Evolutionary conservation across 2,329 filamentous ascomycete species (phyloP), one percentile per base, ranked within the genome.

Genomic region (Talaromyces atroroseus): DNA sequence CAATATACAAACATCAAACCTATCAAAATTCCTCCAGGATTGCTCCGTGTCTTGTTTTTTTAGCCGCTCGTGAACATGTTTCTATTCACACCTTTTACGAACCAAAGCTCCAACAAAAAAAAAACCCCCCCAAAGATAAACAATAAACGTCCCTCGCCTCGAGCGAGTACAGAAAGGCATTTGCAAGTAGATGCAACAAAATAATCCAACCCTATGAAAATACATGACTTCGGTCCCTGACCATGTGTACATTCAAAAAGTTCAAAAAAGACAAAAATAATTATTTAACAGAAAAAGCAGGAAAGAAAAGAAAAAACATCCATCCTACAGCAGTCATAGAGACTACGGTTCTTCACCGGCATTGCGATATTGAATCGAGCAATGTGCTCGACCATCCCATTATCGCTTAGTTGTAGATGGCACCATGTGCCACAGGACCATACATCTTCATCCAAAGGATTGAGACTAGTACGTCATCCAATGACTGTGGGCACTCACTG

Each of bases 21-120:
- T 23, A 44, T 16, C 56, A 58, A 50, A 58, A 32, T 38, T 58
- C 56, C 56, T 58, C 50, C 56, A 34, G 56, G 56, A 52, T 57
- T 24, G 56, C 56, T 52, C 56, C 56, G 26, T 16, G 7, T 49
- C n/a, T 53, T 49, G n/a, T 52, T 44, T 38, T 38, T 45, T 34
- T 34, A 34, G 7, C n/a, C 52, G 21, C 45, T 29, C 16, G 14
- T 36, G 32, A 47, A 48, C 44, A 52, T 52, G 26, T 52, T 23
- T 32, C 20, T 46, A 49, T 46, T 49, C 26, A 47, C 49, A 46
- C 32, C 48, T 32, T 29, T 52, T 38, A 26, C 24, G 5, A 49
- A 26, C 36, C 16, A 47, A 26, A 38, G 18, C 3, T 47, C 44
- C 34, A 23, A 23, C 49, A 52, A 52, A 26, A 26, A 26, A 26